These are phyloP conservation scores for Penicillium crystallinum DNA, from an alignment of 495 filamentous ascomycete species.

Conservation along the genomic window DNA sequence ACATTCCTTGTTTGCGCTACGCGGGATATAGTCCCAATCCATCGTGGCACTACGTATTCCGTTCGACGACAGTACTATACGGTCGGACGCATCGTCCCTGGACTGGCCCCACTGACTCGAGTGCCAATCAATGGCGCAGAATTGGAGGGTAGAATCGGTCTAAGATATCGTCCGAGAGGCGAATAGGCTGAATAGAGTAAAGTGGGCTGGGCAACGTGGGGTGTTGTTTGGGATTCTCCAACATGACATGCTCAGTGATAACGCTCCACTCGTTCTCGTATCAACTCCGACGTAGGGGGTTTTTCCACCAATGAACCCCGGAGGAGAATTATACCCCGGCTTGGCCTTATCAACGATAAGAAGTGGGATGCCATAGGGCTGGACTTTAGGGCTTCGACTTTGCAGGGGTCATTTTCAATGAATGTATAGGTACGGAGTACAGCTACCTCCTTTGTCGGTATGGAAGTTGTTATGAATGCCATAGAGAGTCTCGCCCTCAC, in stretches of 20 bases:
- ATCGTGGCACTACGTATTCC: not conserved
- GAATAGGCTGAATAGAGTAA: not conserved
- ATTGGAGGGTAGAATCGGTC: not conserved
- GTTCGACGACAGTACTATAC: not conserved
- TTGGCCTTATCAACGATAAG: slow-evolving; percentile 11
- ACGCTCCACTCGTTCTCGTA: slow-evolving; percentile 7
- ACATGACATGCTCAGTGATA: not conserved
- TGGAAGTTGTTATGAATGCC: not conserved
- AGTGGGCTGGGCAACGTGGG: not conserved
- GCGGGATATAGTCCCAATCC: not conserved
- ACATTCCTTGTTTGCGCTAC: not conserved
- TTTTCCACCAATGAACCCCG: slow-evolving; percentile 3
- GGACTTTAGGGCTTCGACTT: slow-evolving; percentile 3
- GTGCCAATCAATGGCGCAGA: not conserved
- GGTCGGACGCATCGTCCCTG: slow-evolving; percentile 7
- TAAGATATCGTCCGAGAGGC: slow-evolving; percentile 7
- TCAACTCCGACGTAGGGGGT: slow-evolving; percentile 9
- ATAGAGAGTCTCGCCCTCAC: no score
- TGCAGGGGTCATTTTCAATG: not conserved
- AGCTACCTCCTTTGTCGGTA: not conserved
- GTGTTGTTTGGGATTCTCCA: not conserved
- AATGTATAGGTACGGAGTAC: not conserved
- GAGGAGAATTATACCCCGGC: slow-evolving; percentile 1
- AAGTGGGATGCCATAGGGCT: not conserved
- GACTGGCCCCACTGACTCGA: slow-evolving; percentile 1